Evolutionary conservation across 768 basidiomycete genomes (phyloP).

Genomic region (Xerocomellus dryophilus): DNA sequence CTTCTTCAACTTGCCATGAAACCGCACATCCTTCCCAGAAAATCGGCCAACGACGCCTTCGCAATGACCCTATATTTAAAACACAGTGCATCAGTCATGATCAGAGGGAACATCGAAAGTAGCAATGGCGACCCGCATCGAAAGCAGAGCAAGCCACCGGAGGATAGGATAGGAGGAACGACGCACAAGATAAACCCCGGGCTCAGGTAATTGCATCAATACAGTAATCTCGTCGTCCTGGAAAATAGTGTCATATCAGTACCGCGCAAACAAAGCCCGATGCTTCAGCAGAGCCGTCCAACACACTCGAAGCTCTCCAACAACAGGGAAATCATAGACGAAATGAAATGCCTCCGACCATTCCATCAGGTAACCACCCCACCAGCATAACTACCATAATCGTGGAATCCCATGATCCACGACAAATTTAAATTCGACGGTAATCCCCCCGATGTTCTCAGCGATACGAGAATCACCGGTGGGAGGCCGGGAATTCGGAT

Average conservation of each 20-base stretch:
- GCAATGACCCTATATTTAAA: constrained; percentile 63
- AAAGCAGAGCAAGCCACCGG: too few species aligned
- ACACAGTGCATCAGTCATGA: not conserved
- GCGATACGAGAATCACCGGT: not conserved
- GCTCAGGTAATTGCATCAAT: constrained; percentile 63
- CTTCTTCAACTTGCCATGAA: constrained; percentile 73
- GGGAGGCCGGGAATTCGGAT: not conserved
- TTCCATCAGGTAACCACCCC: not conserved
- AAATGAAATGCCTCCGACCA: too few species aligned
- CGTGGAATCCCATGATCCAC: not conserved
- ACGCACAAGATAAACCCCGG: constrained; percentile 63
- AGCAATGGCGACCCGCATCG: not conserved
- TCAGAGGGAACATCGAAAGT: not conserved
- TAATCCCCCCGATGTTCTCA: not conserved
- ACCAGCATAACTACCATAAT: not conserved
- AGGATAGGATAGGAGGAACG: not conserved
- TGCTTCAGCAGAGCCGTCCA: too few species aligned
- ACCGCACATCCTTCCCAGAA: constrained; percentile 56
- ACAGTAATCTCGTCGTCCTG: constrained; percentile 81
- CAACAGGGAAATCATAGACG: too few species aligned
- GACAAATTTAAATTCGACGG: not conserved
- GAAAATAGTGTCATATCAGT: constrained; percentile 10
- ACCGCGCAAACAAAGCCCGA: not conserved
- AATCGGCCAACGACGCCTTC: constrained; percentile 86
- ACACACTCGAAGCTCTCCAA: too few species aligned